Evolutionary conservation across 2,329 filamentous ascomycete genomes (phyloP), one percentile per base, ranked within the genome.

Genomic region (Alternaria viburni): DNA sequence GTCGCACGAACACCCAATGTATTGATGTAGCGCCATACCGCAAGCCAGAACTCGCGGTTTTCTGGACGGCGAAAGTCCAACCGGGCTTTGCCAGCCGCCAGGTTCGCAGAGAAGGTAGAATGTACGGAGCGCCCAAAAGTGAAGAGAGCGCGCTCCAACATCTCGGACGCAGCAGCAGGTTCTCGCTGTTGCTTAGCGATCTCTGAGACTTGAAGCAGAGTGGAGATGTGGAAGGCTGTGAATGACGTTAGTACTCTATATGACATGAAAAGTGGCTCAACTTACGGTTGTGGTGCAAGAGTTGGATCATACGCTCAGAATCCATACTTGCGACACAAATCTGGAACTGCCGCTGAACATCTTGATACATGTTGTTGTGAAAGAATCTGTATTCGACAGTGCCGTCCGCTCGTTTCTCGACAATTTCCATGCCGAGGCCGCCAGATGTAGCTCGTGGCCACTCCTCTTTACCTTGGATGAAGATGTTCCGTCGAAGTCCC

Each of bases 161-260:
- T 86, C 73, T 98, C 94, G 4, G 93, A 91, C 0, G 95, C 90
- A 5, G 96, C 87, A 1, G 94, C 89, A 77, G 93, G 90, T 75
- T 98, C 96, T 57, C 93, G 89, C 75, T 97, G 93, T 69, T 97
- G 92, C 77, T 96, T 95, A 12, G 93, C 93, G 54, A 98, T 91
- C 77, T 93, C 93, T 65, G 93, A 96, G 26, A 97, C 93, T 77
- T 97, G 94, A 21, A 98, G 89, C n/a, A 98, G 86, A 3, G 93
- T 94, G 2, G 93, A 96, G 69, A 98, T 91, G 77, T 98, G 94
- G 78, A 97, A 98, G 4, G 95, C 86, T 88, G 62, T 41, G 43
- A 41, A n/a, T 56, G 47, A 10, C 23, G 54, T 79, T 66, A 79
- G 61, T 21, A 49, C 13, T n/a, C 28, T 50, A 13, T n/a, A 17